Percentiles rank a stretch among this genome's conserved stretches.
Conservation (phyloP, 345 rosid genomes). For the Pistacia vera region DNA sequence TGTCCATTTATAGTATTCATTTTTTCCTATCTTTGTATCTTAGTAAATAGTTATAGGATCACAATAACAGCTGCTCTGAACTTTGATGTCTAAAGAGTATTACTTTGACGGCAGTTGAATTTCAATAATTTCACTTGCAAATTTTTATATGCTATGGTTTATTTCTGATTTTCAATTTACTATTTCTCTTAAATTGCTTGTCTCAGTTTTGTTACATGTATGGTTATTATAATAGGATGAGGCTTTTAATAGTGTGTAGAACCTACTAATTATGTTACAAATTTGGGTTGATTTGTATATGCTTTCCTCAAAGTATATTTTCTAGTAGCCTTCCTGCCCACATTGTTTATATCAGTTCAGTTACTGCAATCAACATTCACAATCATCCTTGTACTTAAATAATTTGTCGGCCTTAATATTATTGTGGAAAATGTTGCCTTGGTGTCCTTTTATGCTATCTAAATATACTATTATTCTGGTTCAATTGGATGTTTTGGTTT, state of each 20-base stretch:
- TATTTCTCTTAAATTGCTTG: background rate
- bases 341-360: background rate
- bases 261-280: background rate
- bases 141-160: background rate
- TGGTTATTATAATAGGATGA: background rate
- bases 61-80: background rate
- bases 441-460: background rate
- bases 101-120: background rate
- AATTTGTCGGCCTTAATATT: background rate
- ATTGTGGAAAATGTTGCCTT: background rate
- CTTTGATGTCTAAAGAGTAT: background rate
- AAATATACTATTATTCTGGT: background rate
- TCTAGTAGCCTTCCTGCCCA: background rate
- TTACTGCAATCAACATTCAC: background rate
- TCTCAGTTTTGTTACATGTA: background rate
- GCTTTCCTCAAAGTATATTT: background rate
- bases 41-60: background rate
- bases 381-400: background rate
- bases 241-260: background rate
- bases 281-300: background rate
- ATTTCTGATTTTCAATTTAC: background rate
- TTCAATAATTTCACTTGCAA: background rate
- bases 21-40: background rate
- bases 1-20: background rate
- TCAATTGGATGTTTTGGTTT: background rate